Base-by-base conservation (phyloP, 768 basidiomycete species). In the Leccinum rimulosum region DNA sequence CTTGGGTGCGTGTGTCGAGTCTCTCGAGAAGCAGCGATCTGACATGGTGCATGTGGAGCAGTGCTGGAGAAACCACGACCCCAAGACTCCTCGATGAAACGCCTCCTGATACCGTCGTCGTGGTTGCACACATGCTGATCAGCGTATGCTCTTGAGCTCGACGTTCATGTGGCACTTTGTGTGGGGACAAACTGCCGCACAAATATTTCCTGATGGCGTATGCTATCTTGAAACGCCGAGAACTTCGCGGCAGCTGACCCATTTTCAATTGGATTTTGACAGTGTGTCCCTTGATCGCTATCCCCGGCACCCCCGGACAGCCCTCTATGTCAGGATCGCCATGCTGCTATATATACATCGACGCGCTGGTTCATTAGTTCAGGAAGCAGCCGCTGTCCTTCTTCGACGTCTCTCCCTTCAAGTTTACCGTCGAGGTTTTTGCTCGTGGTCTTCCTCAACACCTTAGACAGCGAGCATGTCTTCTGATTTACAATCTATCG, bases 401-500 rank as follows among this genome's bases (percentile, higher is more conserved):
- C 38, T 43, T 43, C 40, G n/a, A 43, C 40, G 4, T n/a, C n/a
- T 43, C 10, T 19, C 10, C 40, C 4, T 43, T 43, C 10, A 11
- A 43, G 10, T 9, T 43, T 7, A 43, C n/a, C 40, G n/a, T 43
- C 9, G 19, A 43, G 40, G 9, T 9, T 10, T 19, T 43, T 11
- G 9, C 10, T 43, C n/a, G 9, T 19, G n/a, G n/a, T 19, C n/a
- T 19, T 43, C n/a, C 40, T 43, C 40, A 19, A 43, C n/a, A 6
- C 15, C n/a, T 43, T 11, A n/a, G 40, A n/a, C 17, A 19, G 40
- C n/a, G 6, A 43, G n/a, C 38, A 40, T 43, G 40, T 43, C 47
- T 49, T 64, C 65, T n/a, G 56, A 53, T 30, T 22, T 58, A 33
- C 43, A 36, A 15, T 53, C 60, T 11, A 3, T 15, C 1, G 58